Base-by-base conservation (phyloP, 139 green algal species). In the Coccomyxa sp. region DNA sequence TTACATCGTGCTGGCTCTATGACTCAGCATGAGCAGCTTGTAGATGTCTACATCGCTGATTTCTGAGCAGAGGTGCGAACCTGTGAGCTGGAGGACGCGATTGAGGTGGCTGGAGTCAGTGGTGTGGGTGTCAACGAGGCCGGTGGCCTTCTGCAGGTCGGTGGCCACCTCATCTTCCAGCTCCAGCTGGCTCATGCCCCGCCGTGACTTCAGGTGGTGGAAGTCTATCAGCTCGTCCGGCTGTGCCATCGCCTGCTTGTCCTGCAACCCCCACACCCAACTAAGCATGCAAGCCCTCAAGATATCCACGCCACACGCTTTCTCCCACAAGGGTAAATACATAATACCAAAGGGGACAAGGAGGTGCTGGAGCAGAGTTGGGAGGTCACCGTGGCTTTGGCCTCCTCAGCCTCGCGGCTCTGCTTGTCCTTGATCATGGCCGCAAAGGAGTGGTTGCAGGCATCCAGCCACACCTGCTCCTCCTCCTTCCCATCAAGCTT, bases 81-180 rank as follows among this genome's bases (percentile, higher is more conserved):
- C 85, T 14, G 97, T 99, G 30, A 99, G 92, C 93, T 99, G 96
- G 84, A 99, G 90, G 81, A 99, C 91, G 68, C 95, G 93, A 88
- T 96, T 95, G 11, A 98, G 92, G 71, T 85, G 86, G 30, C 82
- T 86, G 16, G 87, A 57, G n/a, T 93, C 88, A 0, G 76, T 77
- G 17, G 85, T 81, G 18, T 81, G 88, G 30, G 87, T 84, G 79
- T 92, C 89, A 7, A 89, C 91, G 4, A 91, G 83, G 38, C 94
- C 93, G 9, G 93, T 97, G 23, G 95, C 95, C 25, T 93, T 89
- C 67, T 93, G 88, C 32, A 98, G 87, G 89, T 98, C 95, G 82
- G 83, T 90, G 23, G 83, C 76, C 74, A 97, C 93, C 81, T 93
- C 88, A 82, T 97, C 94, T 86, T 99, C 96, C 74, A 98, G 85